A percentile compares a stretch with the other conserved stretches of the same genome.
Conservation (phyloP, 2,329 filamentous ascomycete genomes). For the Monosporascus sp. region DNA sequence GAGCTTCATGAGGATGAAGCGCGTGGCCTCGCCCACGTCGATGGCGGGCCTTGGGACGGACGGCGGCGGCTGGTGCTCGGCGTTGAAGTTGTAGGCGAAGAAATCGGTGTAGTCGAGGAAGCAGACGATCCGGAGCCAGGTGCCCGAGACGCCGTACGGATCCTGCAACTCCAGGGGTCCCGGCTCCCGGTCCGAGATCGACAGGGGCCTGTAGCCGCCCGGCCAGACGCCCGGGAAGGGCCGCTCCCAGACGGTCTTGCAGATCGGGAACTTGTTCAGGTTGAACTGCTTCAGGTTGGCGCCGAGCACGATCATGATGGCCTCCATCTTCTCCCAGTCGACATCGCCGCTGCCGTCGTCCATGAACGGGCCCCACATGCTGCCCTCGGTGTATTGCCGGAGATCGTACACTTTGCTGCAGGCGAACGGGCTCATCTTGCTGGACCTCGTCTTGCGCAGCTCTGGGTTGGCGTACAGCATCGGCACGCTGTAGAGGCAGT, state of each 20-base stretch:
- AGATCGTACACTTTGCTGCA: constrained; percentile 69
- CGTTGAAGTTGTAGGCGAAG: constrained; percentile 65
- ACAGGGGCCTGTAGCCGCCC: constrained; percentile 39
- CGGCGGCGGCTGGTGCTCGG: constrained; percentile 32
- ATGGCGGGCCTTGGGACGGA: constrained; percentile 48
- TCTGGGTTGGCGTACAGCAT: constrained; percentile 31
- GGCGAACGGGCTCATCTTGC: constrained; percentile 52
- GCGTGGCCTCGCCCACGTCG: constrained; percentile 59
- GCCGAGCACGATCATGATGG: constrained; percentile 63
- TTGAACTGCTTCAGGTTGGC: constrained; percentile 53
- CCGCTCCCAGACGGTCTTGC: constrained; percentile 47
- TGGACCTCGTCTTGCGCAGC: constrained; percentile 27
- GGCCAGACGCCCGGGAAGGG: constrained; percentile 53
- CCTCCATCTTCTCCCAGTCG: constrained; percentile 78
- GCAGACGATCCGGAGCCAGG: constrained; percentile 59
- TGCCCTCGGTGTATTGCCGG: constrained; percentile 56
- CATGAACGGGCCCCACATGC: constrained; percentile 67
- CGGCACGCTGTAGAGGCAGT: constrained; percentile 63
- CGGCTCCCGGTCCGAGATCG: constrained; percentile 16
- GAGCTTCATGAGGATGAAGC: constrained; percentile 65
- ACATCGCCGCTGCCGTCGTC: constrained; percentile 56
- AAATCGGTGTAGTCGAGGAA: constrained; percentile 67
- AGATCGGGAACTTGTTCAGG: constrained; percentile 37
- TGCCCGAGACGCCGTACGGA: constrained; percentile 66
- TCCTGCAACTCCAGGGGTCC: constrained; percentile 49